Evolutionary conservation across 2,329 filamentous ascomycete species (phyloP).

Genomic region (Coleophoma cylindrospora): DNA sequence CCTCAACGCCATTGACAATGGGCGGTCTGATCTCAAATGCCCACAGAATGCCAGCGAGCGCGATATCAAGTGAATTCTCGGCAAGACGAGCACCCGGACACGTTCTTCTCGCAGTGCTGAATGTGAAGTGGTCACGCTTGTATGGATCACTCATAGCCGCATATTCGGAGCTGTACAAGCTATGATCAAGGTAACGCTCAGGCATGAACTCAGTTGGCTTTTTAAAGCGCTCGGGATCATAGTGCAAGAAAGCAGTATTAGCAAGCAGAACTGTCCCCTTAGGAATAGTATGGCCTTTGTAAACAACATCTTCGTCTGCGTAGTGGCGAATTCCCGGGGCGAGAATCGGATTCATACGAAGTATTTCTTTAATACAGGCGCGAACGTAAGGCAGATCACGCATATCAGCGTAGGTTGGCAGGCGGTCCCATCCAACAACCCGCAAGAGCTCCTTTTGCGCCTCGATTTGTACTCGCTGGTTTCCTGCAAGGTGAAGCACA

Average conservation of each 20-base stretch:
- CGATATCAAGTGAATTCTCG: conserved; percentile 22
- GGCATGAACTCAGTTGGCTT: conserved; percentile 2
- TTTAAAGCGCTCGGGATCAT: not conserved
- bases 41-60: conserved; percentile 24
- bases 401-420: conserved; percentile 41
- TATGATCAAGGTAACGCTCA: conserved; percentile 1
- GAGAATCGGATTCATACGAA: conserved; percentile 37
- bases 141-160: conserved; percentile 17
- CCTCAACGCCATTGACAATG: conserved; percentile 11
- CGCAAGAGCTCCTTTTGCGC: conserved; percentile 40
- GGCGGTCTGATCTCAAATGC: conserved; percentile 20
- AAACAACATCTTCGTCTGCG: conserved; percentile 46
- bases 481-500: conserved; percentile 1
- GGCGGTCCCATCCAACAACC: conserved; percentile 37
- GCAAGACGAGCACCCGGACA: conserved; percentile 26
- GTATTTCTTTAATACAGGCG: conserved; percentile 38
- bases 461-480: conserved; percentile 32
- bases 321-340: conserved; percentile 47
- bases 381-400: conserved; percentile 36
- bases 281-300: conserved; percentile 48
- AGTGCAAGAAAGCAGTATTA: not conserved
- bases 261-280: conserved; percentile 32
- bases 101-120: conserved; percentile 22
- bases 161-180: not conserved
- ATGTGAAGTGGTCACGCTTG: conserved; percentile 21